Conservation (phyloP, 257 asterid genomes). For the Coffea eugenioides region DNA sequence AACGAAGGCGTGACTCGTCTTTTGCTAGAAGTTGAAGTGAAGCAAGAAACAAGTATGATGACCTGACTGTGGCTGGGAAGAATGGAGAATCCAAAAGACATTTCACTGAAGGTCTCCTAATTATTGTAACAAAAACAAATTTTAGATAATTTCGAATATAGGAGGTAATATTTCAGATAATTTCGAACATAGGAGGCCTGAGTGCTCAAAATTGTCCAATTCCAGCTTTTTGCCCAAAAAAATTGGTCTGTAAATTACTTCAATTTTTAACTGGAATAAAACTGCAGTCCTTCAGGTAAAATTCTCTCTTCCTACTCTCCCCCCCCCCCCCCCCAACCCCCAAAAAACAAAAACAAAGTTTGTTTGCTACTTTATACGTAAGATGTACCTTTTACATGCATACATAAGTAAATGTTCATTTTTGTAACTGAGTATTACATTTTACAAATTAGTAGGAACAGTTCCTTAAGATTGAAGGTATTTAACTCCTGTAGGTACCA, state of each 20-base stretch:
- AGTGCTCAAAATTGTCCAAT: not conserved
- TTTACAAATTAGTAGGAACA: not conserved
- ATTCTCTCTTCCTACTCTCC: no score
- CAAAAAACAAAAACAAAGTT: not conserved
- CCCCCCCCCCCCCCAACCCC: not conserved
- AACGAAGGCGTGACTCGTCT: conserved; percentile 75
- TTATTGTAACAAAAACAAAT: conserved; percentile 22
- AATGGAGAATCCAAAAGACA: conserved; percentile 91
- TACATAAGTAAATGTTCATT: no score
- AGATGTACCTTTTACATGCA: no score
- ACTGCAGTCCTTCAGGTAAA: no score
- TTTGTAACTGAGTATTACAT: no score
- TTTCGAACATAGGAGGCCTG: not conserved
- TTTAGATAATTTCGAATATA: not conserved
- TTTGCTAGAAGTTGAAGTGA: conserved; percentile 85
- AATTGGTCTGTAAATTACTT: not conserved
- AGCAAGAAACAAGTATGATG: conserved; percentile 80
- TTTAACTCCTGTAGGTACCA: not conserved
- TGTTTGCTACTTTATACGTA: no score
- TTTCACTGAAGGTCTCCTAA: conserved; percentile 93
- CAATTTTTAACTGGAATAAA: not conserved
- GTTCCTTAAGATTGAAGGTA: not conserved
- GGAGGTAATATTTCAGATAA: conserved; percentile 9
- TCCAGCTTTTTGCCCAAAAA: not conserved
- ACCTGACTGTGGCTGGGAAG: conserved; percentile 66